phyloP scores from a whole-genome alignment of 257 asterid genomes.

The Paraleonurus japonicus region DNA sequence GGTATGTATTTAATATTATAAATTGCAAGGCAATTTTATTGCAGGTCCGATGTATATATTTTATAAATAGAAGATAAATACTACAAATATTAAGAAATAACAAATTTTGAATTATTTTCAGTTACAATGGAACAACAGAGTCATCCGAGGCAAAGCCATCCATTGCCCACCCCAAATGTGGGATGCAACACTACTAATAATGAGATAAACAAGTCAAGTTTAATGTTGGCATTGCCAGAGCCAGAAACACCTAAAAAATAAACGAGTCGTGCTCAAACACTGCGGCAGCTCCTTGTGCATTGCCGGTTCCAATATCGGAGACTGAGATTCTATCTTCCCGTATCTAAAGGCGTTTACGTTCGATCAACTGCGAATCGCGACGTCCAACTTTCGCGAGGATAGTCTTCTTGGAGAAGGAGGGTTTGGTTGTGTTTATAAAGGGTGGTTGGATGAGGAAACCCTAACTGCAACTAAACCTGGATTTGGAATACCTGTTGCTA shows the following conservation, averaged over 20 bases:
- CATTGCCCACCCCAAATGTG: slow-evolving; percentile 44
- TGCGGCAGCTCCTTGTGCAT: not conserved
- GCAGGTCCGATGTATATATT: too few relatives aligned
- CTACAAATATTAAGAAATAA: too few relatives aligned
- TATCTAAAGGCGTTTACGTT: slow-evolving; percentile 36
- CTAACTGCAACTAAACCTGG: slow-evolving; percentile 36
- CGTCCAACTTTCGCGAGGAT: slow-evolving; percentile 31
- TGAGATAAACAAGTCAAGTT: slow-evolving; percentile 3
- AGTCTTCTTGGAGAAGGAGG: slow-evolving; percentile 57
- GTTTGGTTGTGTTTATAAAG: slow-evolving; percentile 51
- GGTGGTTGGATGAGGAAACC: slow-evolving; percentile 46
- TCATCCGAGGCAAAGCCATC: slow-evolving; percentile 37
- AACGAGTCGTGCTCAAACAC: not conserved
- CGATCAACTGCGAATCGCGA: slow-evolving; percentile 37
- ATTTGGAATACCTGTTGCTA: slow-evolving; percentile 41
- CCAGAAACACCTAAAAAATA: slow-evolving; percentile 15
- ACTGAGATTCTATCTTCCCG: slow-evolving; percentile 42
- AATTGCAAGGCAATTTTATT: too few relatives aligned
- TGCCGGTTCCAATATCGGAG: slow-evolving; percentile 43
- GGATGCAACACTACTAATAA: not conserved
- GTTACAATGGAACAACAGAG: slow-evolving; percentile 25
- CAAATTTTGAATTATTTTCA: not conserved
- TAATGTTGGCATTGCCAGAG: slow-evolving; percentile 36
- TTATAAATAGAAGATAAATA: too few relatives aligned
- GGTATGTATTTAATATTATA: too few relatives aligned